phyloP scores from a whole-genome alignment of 768 basidiomycete genomes.

The Tricholoma saponaceum region DNA sequence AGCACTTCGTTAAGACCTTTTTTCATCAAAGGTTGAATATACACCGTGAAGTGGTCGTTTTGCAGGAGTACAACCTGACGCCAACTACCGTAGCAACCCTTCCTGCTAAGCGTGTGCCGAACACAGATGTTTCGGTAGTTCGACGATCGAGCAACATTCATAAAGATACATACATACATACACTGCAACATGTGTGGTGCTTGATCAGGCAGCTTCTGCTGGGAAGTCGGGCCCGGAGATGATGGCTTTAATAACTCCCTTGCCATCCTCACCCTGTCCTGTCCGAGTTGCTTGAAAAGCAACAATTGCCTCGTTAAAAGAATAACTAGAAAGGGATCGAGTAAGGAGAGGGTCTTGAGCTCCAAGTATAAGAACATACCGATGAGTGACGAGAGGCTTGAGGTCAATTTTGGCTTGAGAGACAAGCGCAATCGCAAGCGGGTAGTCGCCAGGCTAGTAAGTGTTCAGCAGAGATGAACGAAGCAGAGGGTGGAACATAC shows the following conservation, averaged over 20 bases:
- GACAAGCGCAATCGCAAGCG: constrained; percentile 79
- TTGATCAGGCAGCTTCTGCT: constrained; percentile 26
- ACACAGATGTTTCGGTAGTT: background rate
- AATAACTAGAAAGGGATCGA: constrained; percentile 39
- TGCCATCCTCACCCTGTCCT: constrained; percentile 85
- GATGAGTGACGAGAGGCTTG: constrained; percentile 85
- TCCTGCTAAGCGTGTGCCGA: background rate
- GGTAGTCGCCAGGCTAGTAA: constrained; percentile 76
- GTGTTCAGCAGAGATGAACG: background rate
- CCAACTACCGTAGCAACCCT: background rate
- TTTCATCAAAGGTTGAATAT: background rate
- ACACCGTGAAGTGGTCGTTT: background rate
- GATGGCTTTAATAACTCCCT: constrained; percentile 84
- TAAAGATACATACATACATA: constrained; percentile 11
- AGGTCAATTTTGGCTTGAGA: constrained; percentile 80
- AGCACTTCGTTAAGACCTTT: background rate
- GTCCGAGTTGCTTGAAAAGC: constrained; percentile 81
- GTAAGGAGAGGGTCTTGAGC: background rate
- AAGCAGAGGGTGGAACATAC: constrained; percentile 33
- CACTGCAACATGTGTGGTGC: background rate
- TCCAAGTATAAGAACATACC: constrained; percentile 34
- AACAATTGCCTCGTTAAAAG: constrained; percentile 69
- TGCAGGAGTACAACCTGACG: background rate
- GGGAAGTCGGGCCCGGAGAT: constrained; percentile 76
- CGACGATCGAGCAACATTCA: background rate